These are phyloP conservation scores for Nitzschia putrida DNA, from an alignment of 108 stramenopile species.

Conservation along the genomic window DNA sequence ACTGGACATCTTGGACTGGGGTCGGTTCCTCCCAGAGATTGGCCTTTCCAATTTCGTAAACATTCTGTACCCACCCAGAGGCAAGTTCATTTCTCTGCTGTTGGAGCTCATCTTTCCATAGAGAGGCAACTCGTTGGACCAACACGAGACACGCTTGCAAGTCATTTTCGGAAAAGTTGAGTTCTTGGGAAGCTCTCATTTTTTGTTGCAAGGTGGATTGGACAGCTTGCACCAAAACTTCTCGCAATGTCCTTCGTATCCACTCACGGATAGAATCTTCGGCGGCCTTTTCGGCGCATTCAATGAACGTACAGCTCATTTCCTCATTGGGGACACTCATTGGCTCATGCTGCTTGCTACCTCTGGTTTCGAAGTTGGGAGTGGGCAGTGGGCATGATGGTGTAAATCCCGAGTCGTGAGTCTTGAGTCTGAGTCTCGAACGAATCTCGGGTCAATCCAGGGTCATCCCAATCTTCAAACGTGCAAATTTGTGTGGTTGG, in stretches of 20 bases:
- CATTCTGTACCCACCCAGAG: conserved; percentile 24
- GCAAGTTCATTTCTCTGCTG: conserved; percentile 6
- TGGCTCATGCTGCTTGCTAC: no score
- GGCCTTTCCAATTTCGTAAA: conserved; percentile 13
- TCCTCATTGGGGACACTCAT: background rate
- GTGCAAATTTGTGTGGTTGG: background rate
- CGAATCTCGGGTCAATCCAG: background rate
- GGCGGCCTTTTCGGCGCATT: conserved; percentile 19
- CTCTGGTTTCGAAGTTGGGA: no score
- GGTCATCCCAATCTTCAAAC: background rate
- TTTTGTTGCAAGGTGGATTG: conserved; percentile 1
- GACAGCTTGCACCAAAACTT: conserved; percentile 26
- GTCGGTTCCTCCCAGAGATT: background rate
- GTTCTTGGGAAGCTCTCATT: background rate
- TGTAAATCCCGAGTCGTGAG: no score
- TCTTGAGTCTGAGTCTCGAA: background rate
- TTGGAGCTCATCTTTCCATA: conserved; percentile 15
- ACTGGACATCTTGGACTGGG: background rate
- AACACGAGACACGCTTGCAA: conserved; percentile 15
- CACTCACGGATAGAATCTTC: conserved; percentile 12
- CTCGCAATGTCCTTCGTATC: conserved; percentile 27
- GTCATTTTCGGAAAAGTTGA: background rate
- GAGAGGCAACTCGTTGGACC: conserved; percentile 12
- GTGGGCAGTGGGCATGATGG: no score
- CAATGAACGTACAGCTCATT: background rate